A percentile compares a stretch with the other conserved stretches of the same genome.
phyloP scores from a whole-genome alignment of 1,139 yeast species.

The Nadsonia commutata region DNA sequence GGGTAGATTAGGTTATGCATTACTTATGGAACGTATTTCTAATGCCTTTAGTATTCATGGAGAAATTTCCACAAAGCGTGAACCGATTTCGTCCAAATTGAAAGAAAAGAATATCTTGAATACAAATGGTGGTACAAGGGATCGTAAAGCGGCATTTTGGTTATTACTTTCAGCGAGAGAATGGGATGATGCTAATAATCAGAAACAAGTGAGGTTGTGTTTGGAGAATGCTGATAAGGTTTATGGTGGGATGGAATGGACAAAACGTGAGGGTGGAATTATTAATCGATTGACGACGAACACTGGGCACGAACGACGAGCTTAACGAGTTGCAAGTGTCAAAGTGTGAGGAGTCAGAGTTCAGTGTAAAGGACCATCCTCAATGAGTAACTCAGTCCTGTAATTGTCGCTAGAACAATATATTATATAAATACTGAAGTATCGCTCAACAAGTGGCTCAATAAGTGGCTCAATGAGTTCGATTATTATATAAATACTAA shows the following conservation, averaged over 20 bases:
- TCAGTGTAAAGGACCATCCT: no score
- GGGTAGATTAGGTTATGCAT: slow-evolving; percentile 27
- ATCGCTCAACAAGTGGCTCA: no score
- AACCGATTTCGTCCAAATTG: slow-evolving; percentile 1
- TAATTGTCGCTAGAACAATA: no score
- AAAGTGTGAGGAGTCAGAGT: no score
- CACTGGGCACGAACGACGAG: no score
- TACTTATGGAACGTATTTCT: slow-evolving; percentile 36
- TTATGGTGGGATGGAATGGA: slow-evolving; percentile 19
- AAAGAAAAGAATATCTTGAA: slow-evolving; percentile 19
- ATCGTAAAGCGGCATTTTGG: slow-evolving; percentile 71
- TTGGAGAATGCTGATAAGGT: slow-evolving; percentile 7
- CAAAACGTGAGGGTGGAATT: slow-evolving; percentile 13
- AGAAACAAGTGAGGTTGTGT: slow-evolving; percentile 12
- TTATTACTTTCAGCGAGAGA: slow-evolving; percentile 59
- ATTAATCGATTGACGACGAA: slow-evolving; percentile 4
- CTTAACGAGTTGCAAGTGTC: no score
- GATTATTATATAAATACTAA: no score
- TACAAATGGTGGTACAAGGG: slow-evolving; percentile 39
- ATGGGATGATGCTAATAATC: slow-evolving; percentile 32
- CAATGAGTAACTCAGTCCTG: no score
- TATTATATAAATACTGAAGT: no score
- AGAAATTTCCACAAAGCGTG: slow-evolving; percentile 7
- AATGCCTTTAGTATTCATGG: slow-evolving; percentile 25
- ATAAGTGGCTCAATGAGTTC: no score